Base-by-base conservation (phyloP, 2,329 filamentous ascomycete species). In the Massarina eburnea region DNA sequence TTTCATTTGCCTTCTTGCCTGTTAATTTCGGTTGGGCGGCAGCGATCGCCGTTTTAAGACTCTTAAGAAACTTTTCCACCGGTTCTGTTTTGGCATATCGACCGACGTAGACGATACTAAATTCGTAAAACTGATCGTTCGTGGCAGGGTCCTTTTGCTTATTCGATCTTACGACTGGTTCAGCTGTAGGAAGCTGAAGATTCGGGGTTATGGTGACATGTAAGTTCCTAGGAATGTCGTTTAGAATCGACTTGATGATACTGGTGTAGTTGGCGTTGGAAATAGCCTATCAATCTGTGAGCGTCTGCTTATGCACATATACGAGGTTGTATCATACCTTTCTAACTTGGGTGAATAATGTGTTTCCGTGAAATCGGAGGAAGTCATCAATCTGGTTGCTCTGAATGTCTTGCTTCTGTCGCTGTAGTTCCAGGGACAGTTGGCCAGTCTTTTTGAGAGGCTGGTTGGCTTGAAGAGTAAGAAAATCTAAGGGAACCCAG, bases 401-500 rank as follows among this genome's bases (percentile, higher is more conserved):
- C 32, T 34, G 10, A 17, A 15, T 34, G 4, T 6, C 10, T 17
- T 34, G 10, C 15, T 19, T 34, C 5, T 30, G 26, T 10, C 14
- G n/a, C 18, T 43, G 22, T 6, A 38, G 8, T 12, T 37, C 24
- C 1, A 8, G n/a, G 3, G 24, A 36, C 12, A 43, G 29, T 14
- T 45, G 27, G 6, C 30, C 12, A 14, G 18, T 32, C 7, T 35
- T 17, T 3, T n/a, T 18, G 24, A 26, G 19, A 15, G 36, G 12
- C 30, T 46, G 43, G 12, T 41, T 32, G 2, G n/a, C 21, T 5
- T 21, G 18, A 14, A 41, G 10, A 3, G 8, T 15, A 8, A 46
- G 29, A 6, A 41, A 4, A 5, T 46, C 30, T 14, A 46, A 34
- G 7, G 43, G 37, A 20, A 41, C 21, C 43, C 38, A 46, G 18